These are phyloP conservation scores for Boletellus sp. DNA, from an alignment of 1,284 basidiomycete species.

Conservation along the genomic window DNA sequence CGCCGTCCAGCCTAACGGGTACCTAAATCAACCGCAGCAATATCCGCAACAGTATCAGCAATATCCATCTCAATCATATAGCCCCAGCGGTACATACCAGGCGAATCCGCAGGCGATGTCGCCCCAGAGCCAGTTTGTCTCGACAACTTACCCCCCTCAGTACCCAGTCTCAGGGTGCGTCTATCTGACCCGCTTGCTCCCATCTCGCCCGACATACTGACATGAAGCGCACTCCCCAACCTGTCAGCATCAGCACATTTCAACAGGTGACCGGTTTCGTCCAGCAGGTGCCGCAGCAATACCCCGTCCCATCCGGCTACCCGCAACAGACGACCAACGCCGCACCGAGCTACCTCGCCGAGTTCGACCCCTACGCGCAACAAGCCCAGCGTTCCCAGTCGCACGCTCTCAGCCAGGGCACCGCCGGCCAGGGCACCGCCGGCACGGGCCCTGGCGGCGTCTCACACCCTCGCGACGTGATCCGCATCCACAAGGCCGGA, in stretches of 20 bases:
- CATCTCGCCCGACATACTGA: not conserved
- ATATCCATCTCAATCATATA: conserved; percentile 15
- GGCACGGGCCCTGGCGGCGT: conserved; percentile 29
- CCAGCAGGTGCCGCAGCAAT: conserved; percentile 28
- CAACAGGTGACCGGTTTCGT: conserved; percentile 28
- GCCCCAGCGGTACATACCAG: conserved; percentile 10
- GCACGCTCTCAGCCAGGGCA: conserved; percentile 8
- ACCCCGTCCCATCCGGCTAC: conserved; percentile 15
- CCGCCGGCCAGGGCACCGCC: conserved; percentile 3
- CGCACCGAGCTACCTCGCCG: conserved; percentile 38
- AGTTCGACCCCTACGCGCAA: conserved; percentile 52
- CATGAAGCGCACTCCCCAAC: conserved; percentile 23
- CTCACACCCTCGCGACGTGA: conserved; percentile 52
- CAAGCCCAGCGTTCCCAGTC: conserved; percentile 1
- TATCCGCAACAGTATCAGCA: conserved; percentile 30
- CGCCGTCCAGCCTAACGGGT: conserved; percentile 27
- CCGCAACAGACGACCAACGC: conserved; percentile 35
- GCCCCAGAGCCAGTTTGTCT: conserved; percentile 21
- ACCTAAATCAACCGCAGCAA: conserved; percentile 31
- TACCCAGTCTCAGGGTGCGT: conserved; percentile 20
- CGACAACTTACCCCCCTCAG: conserved; percentile 20
- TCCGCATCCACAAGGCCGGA: conserved; percentile 50
- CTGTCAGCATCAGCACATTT: conserved; percentile 25
- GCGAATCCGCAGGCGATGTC: conserved; percentile 16
- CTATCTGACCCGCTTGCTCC: conserved; percentile 3